phyloP scores from a whole-genome alignment of 2,329 filamentous ascomycete species.

The Lachnellula subtilissima region DNA sequence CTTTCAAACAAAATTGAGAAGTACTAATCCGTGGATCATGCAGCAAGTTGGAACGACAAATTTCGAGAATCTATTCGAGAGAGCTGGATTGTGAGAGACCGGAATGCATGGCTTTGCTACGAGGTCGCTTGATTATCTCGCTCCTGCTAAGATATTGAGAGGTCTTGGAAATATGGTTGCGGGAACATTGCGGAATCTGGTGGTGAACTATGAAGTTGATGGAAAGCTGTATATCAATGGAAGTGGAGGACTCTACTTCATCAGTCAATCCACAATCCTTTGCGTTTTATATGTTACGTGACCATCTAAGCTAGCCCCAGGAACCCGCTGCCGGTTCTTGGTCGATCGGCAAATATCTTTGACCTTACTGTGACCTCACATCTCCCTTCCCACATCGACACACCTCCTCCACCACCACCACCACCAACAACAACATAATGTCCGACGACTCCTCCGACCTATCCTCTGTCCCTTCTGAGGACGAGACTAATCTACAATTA shows the following conservation, averaged over 20 bases:
- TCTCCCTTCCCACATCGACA: constrained; percentile 5
- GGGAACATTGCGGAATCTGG: not conserved
- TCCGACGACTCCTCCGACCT: constrained; percentile 60
- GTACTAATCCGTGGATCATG: not conserved
- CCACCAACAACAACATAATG: constrained; percentile 22
- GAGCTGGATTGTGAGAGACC: not conserved
- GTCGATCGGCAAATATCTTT: constrained; percentile 7
- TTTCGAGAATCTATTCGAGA: not conserved
- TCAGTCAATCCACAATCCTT: not conserved
- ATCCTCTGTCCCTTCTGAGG: constrained; percentile 53
- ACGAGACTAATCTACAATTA: constrained; percentile 47
- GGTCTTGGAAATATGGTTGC: not conserved
- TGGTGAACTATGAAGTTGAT: not conserved
- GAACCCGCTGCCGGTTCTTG: constrained; percentile 2
- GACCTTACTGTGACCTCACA: constrained; percentile 9
- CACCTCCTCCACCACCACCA: constrained; percentile 11
- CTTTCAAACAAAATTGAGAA: too few species aligned
- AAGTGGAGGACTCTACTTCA: not conserved
- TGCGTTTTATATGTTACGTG: constrained; percentile 4
- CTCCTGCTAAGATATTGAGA: too few species aligned
- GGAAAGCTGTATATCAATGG: not conserved
- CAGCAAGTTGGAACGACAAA: not conserved
- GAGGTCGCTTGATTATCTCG: not conserved
- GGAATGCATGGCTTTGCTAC: not conserved
- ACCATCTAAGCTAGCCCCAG: constrained; percentile 9